Base-by-base conservation (phyloP, 192 early-diverging fungal species). In the Gigaspora rosea region DNA sequence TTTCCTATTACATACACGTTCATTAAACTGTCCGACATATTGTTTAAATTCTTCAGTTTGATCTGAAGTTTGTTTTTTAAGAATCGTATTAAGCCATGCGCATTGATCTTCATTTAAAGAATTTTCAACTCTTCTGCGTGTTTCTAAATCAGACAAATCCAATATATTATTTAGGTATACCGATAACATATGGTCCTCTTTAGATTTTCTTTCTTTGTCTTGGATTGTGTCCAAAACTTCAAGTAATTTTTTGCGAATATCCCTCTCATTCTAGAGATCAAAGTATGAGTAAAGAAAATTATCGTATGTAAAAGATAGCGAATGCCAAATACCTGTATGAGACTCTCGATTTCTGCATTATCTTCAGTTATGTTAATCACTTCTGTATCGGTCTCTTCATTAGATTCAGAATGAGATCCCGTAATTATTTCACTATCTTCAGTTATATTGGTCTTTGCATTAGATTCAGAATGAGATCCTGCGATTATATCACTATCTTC, bases 251-350 rank as follows among this genome's bases (percentile, higher is more conserved):
- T 73, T 22, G 16, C 33, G 71, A 46, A 73, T 73, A n/a, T 73
- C 10, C 41, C 1, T 73, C 54, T 73, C 54, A 46, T 71, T 49
- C 71, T 73, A 58, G 22, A 20, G 22, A 59, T 22, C 33, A 33
- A 57, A 41, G 52, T 59, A 72, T 59, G 56, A 72, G 71, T 63
- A 32, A 63, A 13, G n/a, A 63, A 27, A 49, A 48, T 74, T 62
- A 74, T 74, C 50, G n/a, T 74, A 50, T 50, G 27, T 74, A 74
- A 59, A 74, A 41, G 73, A 62, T 74, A 74, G 46, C n/a, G 22
- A 74, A 74, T 74, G 46, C 52, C 52, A 71, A 71, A 74, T 74
- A 74, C 73, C 73, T 74, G 32, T 47, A n/a, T 74, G 50, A 74
- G 41, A 74, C 48, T 74, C 46, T 35, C 12, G 73, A 74, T 63